Evolutionary conservation across 768 basidiomycete species (phyloP), one percentile per base, ranked within the genome.

Genomic region (Boletus speciosus): DNA sequence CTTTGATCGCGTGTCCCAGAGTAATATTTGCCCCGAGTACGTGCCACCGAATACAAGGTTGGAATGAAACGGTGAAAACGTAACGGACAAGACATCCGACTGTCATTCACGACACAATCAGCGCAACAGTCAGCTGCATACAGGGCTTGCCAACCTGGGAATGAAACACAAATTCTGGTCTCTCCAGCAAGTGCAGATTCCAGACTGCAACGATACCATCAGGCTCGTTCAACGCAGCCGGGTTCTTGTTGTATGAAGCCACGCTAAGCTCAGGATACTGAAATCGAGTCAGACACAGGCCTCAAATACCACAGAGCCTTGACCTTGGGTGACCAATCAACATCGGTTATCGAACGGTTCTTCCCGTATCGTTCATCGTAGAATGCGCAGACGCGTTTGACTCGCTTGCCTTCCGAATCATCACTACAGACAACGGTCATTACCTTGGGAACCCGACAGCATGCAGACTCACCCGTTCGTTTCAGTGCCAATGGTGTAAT

Each of bases 241-340:
- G 86, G 62, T 98, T 98, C 77, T 97, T 98, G 77, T 98, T 99
- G 67, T 99, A 99, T 4, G 97, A 90, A 0, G 97, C 94, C 19
- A 91, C 91, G 54, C 88, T 90, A 25, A 99, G 81, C 71, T 99
- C 97, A 7, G 94, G 96, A 64, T 92, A 98, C 96, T 98, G 48
- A 7, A 16, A 55, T 38, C 37, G 5, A 21, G 48, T 53, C 47
- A 57, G 49, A 43, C n/a, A 10, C 32, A 5, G 32, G 2, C 36
- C 25, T 35, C 21, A 12, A 36, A 16, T 2, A 37, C 27, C n/a
- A 54, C 27, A 16, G 42, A 25, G 44, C 21, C 52, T 73, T 49
- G 57, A 92, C 96, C 78, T 98, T 98, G 3, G 92, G 92, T 47
- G 95, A 98, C 97, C 97, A 99, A 64, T 98, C 96, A 12, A 98